These are phyloP conservation scores for Tetrahymena malaccensis DNA, from an alignment of 73 alveolate genomes.

Conservation along the genomic window DNA sequence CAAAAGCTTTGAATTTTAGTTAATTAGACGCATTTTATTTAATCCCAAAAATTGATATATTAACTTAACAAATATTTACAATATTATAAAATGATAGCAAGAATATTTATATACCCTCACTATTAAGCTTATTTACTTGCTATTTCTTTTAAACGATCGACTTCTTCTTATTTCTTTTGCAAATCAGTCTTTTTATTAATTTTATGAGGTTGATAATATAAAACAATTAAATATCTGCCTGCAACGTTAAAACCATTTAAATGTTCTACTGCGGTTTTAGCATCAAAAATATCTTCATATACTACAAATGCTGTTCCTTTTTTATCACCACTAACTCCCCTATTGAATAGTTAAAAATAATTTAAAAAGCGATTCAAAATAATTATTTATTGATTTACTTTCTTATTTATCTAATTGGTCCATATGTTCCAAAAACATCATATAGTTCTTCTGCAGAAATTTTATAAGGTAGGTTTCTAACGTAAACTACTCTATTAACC, in stretches of 20 bases:
- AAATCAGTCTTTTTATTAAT: constrained; percentile 23
- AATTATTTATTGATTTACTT: constrained; percentile 48
- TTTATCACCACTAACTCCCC: constrained; percentile 88
- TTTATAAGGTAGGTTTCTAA: constrained; percentile 93
- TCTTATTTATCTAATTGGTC: constrained; percentile 94
- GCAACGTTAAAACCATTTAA: constrained; percentile 95
- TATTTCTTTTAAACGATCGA: constrained; percentile 22
- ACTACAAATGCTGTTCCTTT: constrained; percentile 98
- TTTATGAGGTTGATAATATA: constrained; percentile 37
- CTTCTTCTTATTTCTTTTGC: constrained; percentile 17
- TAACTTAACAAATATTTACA: too few species aligned
- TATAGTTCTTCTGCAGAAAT: constrained; percentile 95
- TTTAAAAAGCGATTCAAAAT: neutral
- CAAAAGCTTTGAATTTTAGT: too few species aligned
- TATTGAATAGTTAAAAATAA: constrained; percentile 7
- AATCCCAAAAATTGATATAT: too few species aligned
- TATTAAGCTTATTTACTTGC: constrained; percentile 6
- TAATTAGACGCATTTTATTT: too few species aligned
- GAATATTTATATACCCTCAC: neutral
- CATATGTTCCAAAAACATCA: constrained; percentile 97
- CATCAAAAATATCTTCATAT: constrained; percentile 95
- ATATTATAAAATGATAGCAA: neutral
- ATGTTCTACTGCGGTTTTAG: constrained; percentile 97
- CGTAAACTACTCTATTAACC: constrained; percentile 76
- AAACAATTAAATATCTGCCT: constrained; percentile 67